These are phyloP conservation scores for Bullera alba DNA, from an alignment of 768 basidiomycete genomes.

Conservation along the genomic window DNA sequence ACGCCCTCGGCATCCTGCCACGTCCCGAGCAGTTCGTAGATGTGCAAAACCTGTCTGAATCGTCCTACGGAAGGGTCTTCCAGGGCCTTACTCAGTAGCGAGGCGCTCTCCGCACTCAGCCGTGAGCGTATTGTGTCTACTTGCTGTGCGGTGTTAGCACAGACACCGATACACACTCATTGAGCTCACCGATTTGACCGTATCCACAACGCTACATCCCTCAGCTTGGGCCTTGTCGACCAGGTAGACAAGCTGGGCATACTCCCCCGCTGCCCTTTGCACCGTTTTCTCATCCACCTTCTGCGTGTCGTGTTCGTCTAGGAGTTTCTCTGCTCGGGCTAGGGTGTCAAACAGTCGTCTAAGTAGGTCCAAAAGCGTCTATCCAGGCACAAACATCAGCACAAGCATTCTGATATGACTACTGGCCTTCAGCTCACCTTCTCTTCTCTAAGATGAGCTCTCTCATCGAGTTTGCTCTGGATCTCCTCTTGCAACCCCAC, in stretches of 20 bases:
- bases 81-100: conserved; percentile 64
- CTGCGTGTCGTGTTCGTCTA: conserved; percentile 48
- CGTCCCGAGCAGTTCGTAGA: conserved; percentile 56
- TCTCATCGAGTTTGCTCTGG: conserved; percentile 65
- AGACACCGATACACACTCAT: conserved; percentile 39
- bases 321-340: conserved; percentile 74
- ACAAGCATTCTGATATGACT: neutral
- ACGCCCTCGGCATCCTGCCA: conserved; percentile 88
- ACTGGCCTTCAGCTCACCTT: conserved; percentile 57
- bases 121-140: conserved; percentile 77
- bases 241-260: conserved; percentile 86
- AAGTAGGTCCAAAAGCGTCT: conserved; percentile 78
- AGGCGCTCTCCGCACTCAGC: conserved; percentile 76
- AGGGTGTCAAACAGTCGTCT: conserved; percentile 90
- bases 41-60: conserved; percentile 36
- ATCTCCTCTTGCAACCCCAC: conserved; percentile 55
- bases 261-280: conserved; percentile 77
- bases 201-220: conserved; percentile 69
- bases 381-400: conserved; percentile 6
- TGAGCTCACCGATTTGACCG: conserved; percentile 69
- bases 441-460: conserved; percentile 73
- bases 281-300: conserved; percentile 48
- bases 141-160: conserved; percentile 52
- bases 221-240: conserved; percentile 70
- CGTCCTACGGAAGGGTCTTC: conserved; percentile 13